Base-by-base conservation (phyloP, 148 eudicot genomes). In the Rheum nobile region DNA sequence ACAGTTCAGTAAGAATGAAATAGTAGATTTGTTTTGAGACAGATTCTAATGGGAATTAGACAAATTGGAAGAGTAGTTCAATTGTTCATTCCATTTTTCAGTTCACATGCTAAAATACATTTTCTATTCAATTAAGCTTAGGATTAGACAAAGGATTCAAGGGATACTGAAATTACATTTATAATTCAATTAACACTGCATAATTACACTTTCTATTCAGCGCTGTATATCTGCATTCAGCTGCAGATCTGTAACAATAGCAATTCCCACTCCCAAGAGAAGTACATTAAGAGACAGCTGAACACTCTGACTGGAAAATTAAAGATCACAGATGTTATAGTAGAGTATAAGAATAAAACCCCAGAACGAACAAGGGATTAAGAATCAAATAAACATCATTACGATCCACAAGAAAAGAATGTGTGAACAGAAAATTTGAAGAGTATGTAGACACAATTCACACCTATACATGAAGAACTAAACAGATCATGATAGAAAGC, bases 161-260 rank as follows among this genome's bases (percentile, higher is more conserved):
- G n/a, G n/a, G n/a, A n/a, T n/a, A n/a, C n/a, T n/a, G n/a, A n/a
- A n/a, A n/a, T n/a, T n/a, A n/a, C n/a, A n/a, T n/a, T n/a, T n/a
- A n/a, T n/a, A n/a, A n/a, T n/a, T n/a, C n/a, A n/a, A n/a, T n/a
- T n/a, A n/a, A n/a, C n/a, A n/a, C n/a, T n/a, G n/a, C n/a, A n/a
- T n/a, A n/a, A n/a, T n/a, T n/a, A n/a, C n/a, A n/a, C n/a, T n/a
- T n/a, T n/a, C n/a, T n/a, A n/a, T n/a, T n/a, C n/a, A n/a, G n/a
- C n/a, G n/a, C n/a, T n/a, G n/a, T n/a, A n/a, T n/a, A n/a, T n/a
- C n/a, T 22, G 79, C 75, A 86, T 86, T 88, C 76, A 88, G 85
- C 83, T 88, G 92, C 76, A 88, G 75, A 80, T 88, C 92, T 57
- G 92, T 88, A 71, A 88, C 89, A 14, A 89, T 88, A 26, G 92